Conservation (phyloP, 1,139 yeast species). For the Pneumocystis murina region DNA sequence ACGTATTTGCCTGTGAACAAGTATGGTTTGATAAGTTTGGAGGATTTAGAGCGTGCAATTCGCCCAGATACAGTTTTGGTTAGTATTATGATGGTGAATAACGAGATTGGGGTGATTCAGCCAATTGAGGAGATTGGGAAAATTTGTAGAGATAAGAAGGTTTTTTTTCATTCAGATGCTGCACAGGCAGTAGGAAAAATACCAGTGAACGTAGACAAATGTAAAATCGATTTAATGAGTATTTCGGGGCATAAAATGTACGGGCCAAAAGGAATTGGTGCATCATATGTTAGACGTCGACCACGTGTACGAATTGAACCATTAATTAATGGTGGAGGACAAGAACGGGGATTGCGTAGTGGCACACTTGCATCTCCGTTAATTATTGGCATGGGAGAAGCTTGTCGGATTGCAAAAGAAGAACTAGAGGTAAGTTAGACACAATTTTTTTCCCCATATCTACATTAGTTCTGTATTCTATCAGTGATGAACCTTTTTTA, state of each 20-base stretch:
- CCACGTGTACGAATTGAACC: conserved; percentile 97
- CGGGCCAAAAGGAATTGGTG: conserved; percentile 98
- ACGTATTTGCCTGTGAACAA: conserved; percentile 74
- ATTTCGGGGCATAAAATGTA: conserved; percentile 91
- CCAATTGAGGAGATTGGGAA: conserved; percentile 88
- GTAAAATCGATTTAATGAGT: conserved; percentile 85
- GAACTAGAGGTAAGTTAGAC: conserved; percentile 38
- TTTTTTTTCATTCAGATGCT: conserved; percentile 95
- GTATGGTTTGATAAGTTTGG: conserved; percentile 68
- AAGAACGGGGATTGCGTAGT: conserved; percentile 92
- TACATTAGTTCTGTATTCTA: neutral
- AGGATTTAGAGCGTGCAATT: conserved; percentile 64
- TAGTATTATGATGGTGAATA: conserved; percentile 94
- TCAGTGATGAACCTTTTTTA: neutral
- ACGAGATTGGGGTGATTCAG: conserved; percentile 95
- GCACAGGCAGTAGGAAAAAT: conserved; percentile 97
- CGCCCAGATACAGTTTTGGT: conserved; percentile 85
- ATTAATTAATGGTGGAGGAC: conserved; percentile 94
- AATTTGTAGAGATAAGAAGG: conserved; percentile 71
- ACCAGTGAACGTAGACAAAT: conserved; percentile 79
- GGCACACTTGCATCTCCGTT: conserved; percentile 95
- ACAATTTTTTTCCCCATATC: neutral
- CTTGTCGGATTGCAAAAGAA: conserved; percentile 63
- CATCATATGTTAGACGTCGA: conserved; percentile 86
- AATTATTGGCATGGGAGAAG: conserved; percentile 94